phyloP scores from a whole-genome alignment of 116 monocot genomes.

The Posidonia oceanica region DNA sequence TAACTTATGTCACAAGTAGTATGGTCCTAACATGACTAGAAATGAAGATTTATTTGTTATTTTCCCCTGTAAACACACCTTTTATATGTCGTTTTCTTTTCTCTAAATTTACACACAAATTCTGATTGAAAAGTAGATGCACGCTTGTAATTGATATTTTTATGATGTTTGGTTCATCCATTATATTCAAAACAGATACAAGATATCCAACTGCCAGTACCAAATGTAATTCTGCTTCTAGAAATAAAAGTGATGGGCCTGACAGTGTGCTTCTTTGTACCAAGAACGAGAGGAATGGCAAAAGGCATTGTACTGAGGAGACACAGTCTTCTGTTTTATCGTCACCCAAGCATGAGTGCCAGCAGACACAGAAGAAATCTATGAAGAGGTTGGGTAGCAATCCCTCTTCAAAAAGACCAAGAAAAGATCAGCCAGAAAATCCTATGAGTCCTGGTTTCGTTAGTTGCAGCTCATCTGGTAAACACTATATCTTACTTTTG shows the following conservation, averaged over 20 bases:
- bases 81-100: too few relatives aligned
- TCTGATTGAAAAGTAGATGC: too few relatives aligned
- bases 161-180: neutral
- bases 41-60: too few relatives aligned
- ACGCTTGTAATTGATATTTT: too few relatives aligned
- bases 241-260: neutral
- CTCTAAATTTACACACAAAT: too few relatives aligned
- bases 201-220: neutral
- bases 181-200: neutral
- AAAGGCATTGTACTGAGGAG: neutral
- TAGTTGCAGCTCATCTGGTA: constrained; percentile 22
- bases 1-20: too few relatives aligned
- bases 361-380: neutral
- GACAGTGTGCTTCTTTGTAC: neutral
- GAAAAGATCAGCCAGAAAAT: constrained; percentile 4
- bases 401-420: constrained; percentile 5
- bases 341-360: constrained; percentile 2
- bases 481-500: neutral
- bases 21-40: too few relatives aligned
- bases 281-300: constrained; percentile 3
- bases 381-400: neutral
- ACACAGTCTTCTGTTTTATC: neutral
- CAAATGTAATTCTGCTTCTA: neutral
- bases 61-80: too few relatives aligned
- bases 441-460: constrained; percentile 4